Percentiles rank a stretch among this genome's conserved stretches.
phyloP scores from a whole-genome alignment of 2,329 filamentous ascomycete genomes.

The Claviceps sp. region DNA sequence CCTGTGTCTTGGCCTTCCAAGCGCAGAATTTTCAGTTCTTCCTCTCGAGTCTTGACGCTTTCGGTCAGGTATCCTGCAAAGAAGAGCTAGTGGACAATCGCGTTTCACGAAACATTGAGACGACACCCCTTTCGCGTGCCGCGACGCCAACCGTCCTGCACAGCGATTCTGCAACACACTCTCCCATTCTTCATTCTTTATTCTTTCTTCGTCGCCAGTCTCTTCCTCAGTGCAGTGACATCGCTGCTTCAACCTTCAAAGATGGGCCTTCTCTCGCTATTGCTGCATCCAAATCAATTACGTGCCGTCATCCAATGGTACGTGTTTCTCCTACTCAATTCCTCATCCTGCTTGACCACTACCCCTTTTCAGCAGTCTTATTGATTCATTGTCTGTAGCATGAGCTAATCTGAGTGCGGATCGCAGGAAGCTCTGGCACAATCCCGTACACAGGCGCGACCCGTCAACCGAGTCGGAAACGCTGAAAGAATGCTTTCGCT shows the following conservation, averaged over 20 bases:
- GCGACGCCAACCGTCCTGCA: neutral
- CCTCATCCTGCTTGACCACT: neutral
- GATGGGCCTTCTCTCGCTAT: slow-evolving; percentile 57
- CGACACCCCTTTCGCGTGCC: neutral
- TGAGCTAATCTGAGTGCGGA: neutral
- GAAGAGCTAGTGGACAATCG: neutral
- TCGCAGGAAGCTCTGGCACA: slow-evolving; percentile 87
- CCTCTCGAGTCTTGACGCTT: neutral
- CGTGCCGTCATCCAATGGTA: slow-evolving; percentile 77
- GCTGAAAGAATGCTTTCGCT: slow-evolving; percentile 72
- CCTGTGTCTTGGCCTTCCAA: neutral
- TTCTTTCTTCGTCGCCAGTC: neutral
- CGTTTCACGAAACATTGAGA: neutral
- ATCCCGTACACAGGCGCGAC: slow-evolving; percentile 77
- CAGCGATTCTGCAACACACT: neutral
- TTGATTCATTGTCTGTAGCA: neutral
- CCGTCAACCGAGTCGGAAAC: slow-evolving; percentile 59
- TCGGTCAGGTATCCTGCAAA: neutral
- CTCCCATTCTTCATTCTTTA: neutral
- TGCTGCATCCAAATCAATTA: slow-evolving; percentile 64
- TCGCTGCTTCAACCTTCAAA: slow-evolving; percentile 19
- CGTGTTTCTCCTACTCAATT: slow-evolving; percentile 25
- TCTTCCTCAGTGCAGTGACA: neutral
- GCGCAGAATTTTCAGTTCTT: neutral
- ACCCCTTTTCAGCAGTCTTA: neutral